These are phyloP conservation scores for Sistotremastrum niveocremeum DNA, from an alignment of 768 basidiomycete genomes.

Conservation along the genomic window DNA sequence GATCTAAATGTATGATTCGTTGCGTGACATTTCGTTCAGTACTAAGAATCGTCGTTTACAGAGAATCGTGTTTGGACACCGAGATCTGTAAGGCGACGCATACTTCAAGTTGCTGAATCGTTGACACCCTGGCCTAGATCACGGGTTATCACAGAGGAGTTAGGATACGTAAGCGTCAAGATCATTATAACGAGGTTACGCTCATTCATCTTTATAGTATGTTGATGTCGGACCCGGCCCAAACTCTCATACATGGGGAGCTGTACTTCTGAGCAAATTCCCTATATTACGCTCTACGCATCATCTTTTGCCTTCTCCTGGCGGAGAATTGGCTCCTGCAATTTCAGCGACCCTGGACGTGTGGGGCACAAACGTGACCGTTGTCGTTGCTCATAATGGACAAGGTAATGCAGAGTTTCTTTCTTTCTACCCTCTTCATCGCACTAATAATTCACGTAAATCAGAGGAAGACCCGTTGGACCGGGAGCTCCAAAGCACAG, in stretches of 20 bases:
- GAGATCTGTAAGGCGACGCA: conserved; percentile 49
- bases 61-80: conserved; percentile 68
- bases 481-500: conserved; percentile 71
- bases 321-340: conserved; percentile 78
- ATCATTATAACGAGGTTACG: background rate
- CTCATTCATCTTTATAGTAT: conserved; percentile 31
- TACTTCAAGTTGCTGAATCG: conserved; percentile 2
- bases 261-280: conserved; percentile 74
- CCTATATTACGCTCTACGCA: conserved; percentile 81
- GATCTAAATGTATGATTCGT: conserved; percentile 56
- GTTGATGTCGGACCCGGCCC: conserved; percentile 85
- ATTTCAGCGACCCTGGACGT: conserved; percentile 78
- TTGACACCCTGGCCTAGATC: conserved; percentile 33
- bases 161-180: conserved; percentile 53
- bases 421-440: background rate
- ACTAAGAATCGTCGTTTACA: conserved; percentile 16
- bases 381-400: conserved; percentile 85
- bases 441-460: background rate
- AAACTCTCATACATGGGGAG: conserved; percentile 84
- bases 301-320: conserved; percentile 76
- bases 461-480: conserved; percentile 83
- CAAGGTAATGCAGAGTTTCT: conserved; percentile 41
- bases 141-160: conserved; percentile 58
- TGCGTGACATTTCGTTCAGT: background rate
- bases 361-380: conserved; percentile 63